Conservation (phyloP, 2,329 filamentous ascomycete species). For the Cladosporium phlei region DNA sequence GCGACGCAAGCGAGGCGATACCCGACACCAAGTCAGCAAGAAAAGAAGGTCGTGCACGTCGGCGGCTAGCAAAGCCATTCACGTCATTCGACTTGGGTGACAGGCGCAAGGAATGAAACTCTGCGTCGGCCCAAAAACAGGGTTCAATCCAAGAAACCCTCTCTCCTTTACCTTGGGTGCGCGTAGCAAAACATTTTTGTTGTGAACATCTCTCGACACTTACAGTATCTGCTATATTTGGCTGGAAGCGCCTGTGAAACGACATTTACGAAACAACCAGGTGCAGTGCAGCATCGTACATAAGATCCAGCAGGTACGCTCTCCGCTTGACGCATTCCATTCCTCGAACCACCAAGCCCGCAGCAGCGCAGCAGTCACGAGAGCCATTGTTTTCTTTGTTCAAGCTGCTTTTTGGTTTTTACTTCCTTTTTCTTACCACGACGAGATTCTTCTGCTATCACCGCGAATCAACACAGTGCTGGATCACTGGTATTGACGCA, state of each 20-base stretch:
- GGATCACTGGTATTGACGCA: constrained; percentile 1
- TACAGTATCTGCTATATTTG: no score
- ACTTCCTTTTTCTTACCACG: neutral
- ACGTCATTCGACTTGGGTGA: neutral
- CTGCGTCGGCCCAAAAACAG: neutral
- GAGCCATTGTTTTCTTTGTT: constrained; percentile 3
- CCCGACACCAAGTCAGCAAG: neutral
- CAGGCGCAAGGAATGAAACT: constrained; percentile 5
- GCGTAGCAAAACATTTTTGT: no score
- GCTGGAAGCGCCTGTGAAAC: no score
- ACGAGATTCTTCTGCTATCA: neutral
- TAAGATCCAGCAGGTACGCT: constrained; percentile 1
- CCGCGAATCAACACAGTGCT: neutral
- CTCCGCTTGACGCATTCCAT: neutral
- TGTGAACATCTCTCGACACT: no score
- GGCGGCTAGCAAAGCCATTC: neutral
- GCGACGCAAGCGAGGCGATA: neutral
- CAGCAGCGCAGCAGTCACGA: constrained; percentile 5
- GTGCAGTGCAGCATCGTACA: neutral
- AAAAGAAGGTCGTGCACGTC: neutral
- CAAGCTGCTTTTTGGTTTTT: constrained; percentile 5
- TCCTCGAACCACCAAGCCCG: neutral
- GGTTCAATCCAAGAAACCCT: neutral
- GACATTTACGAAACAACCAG: no score
- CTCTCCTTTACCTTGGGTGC: constrained; percentile 12